These are phyloP conservation scores for Colletotrichum agaves DNA, from an alignment of 2,329 filamentous ascomycete genomes.

Conservation along the genomic window DNA sequence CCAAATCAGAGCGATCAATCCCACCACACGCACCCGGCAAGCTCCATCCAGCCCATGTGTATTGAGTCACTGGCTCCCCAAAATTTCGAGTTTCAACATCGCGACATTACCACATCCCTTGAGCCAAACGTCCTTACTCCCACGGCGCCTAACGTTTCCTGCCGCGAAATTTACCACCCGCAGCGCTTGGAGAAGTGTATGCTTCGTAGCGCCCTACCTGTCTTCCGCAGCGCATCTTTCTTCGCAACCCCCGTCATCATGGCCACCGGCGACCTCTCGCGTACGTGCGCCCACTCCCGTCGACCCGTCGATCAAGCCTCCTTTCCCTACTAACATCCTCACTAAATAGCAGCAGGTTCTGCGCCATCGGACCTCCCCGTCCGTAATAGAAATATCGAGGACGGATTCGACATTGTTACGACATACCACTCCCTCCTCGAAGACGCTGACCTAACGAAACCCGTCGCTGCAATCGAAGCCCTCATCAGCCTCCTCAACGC, in stretches of 20 bases:
- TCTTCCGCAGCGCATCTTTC: slow-evolving; percentile 8
- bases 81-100: slow-evolving; percentile 33
- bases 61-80: slow-evolving; percentile 34
- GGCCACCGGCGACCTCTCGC: slow-evolving; percentile 31
- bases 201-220: neutral
- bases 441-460: slow-evolving; percentile 91
- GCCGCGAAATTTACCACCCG: neutral
- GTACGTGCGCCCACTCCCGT: slow-evolving; percentile 3
- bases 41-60: slow-evolving; percentile 24
- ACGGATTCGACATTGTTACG: slow-evolving; percentile 61
- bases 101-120: slow-evolving; percentile 2
- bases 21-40: slow-evolving; percentile 16
- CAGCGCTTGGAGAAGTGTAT: neutral
- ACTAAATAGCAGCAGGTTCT: slow-evolving; percentile 10
- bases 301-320: neutral
- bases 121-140: too few relatives aligned
- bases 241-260: slow-evolving; percentile 3
- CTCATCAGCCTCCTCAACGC: slow-evolving; percentile 87
- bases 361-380: slow-evolving; percentile 39
- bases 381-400: slow-evolving; percentile 39
- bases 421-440: slow-evolving; percentile 65
- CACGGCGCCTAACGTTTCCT: neutral
- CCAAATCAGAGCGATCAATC: slow-evolving; percentile 34
- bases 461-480: slow-evolving; percentile 92
- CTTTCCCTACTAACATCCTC: neutral